phyloP scores from a whole-genome alignment of 2,329 filamentous ascomycete genomes.

The Xylariaceae sp. region DNA sequence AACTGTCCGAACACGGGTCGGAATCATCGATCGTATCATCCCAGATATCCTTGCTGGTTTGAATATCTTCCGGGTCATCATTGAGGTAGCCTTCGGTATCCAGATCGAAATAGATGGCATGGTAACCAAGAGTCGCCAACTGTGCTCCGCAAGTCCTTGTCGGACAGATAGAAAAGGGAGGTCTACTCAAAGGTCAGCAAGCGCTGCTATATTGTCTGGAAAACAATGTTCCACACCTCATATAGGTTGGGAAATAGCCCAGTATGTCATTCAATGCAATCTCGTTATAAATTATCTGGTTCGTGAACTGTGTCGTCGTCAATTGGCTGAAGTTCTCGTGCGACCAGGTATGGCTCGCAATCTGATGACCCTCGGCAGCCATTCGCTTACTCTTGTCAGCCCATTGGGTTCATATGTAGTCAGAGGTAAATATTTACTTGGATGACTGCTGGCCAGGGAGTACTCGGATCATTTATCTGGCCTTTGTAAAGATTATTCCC shows the following conservation, averaged over 20 bases:
- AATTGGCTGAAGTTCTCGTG: constrained; percentile 32
- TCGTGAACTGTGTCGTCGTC: constrained; percentile 25
- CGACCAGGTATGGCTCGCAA: constrained; percentile 34
- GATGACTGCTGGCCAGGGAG: constrained; percentile 28
- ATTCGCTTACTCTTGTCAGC: constrained; percentile 27
- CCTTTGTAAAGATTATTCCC: constrained; percentile 51
- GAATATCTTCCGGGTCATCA: constrained; percentile 30
- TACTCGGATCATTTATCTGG: constrained; percentile 43
- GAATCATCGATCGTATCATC: constrained; percentile 31
- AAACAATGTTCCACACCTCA: constrained; percentile 21
- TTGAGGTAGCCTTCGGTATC: constrained; percentile 33
- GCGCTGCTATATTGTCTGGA: background rate
- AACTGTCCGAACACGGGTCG: constrained; percentile 27
- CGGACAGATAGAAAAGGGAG: constrained; percentile 31
- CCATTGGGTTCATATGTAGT: background rate
- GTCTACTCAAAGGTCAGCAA: constrained; percentile 20
- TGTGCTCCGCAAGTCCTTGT: constrained; percentile 23
- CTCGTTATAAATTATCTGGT: constrained; percentile 33
- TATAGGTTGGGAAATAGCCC: constrained; percentile 32
- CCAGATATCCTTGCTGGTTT: constrained; percentile 35
- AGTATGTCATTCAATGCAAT: constrained; percentile 33
- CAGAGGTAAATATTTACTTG: constrained; percentile 19
- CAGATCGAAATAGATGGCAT: constrained; percentile 30
- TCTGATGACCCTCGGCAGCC: constrained; percentile 32
- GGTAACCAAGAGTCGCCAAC: constrained; percentile 29